Evolutionary conservation across 257 asterid species (phyloP), one percentile per base, ranked within the genome.

Genomic region (Misopates orontium): DNA sequence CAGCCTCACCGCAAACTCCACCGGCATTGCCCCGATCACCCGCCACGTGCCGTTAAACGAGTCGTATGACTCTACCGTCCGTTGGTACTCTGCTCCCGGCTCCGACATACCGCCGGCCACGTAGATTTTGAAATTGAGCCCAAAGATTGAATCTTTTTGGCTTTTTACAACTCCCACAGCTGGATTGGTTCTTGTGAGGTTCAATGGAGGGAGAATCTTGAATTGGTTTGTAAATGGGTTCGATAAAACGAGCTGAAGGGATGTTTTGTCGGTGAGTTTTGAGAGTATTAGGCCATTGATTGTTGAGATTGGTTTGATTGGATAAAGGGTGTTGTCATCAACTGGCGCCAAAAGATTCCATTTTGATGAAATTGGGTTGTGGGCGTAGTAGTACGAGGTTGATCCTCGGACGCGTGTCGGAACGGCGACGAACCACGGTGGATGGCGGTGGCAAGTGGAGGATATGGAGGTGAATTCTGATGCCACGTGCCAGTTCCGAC

Each of bases 71-170:
- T 91, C 98, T 0, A 89, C 56, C 0, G 84, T 84, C 2, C 90
- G 77, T 41, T 86, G 85, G 83, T 91, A 83, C 0, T 53, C 60
- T 0, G 89, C 90, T 18, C 87, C 90, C 3, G 71, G 82, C 66
- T 64, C 89, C 19, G 93, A 79, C 97, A 85, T 88, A 48, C 98
- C 96, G 8, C 96, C 98, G 4, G 88, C 96, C n/a, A 78, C 95
- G 20, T 81, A 87, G 19, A 85, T 75, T 21, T 63, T 77, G 82
- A 36, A 36, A 28, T 7, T 3, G 10, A 75, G 75, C 1, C 68
- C 69, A 12, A 1, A 1, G 4, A 40, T 40, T 13, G 21, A 3
- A 15, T 11, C 9, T 15, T 77, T 56, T 25, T 18, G 44, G 45
- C 23, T 57, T 68, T 69, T 23, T n/a, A 83, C 73, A 24, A 76